These are phyloP conservation scores for Podospora conica DNA, from an alignment of 495 filamentous ascomycete genomes.

Conservation along the genomic window DNA sequence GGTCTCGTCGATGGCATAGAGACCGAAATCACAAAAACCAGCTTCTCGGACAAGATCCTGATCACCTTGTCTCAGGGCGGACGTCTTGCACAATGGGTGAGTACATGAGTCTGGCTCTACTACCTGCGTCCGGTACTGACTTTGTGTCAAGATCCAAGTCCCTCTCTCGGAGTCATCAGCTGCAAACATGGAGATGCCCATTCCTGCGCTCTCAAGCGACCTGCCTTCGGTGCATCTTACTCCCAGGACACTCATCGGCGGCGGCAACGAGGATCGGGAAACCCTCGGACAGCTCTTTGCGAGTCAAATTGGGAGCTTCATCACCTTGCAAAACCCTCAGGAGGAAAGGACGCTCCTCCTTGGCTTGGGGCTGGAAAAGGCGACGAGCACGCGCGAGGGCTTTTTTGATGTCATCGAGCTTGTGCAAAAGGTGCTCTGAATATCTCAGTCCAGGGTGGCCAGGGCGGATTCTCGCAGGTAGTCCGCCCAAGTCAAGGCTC, in stretches of 20 bases:
- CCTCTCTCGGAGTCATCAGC: conserved; percentile 66
- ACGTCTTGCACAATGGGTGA: conserved; percentile 85
- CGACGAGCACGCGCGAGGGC: conserved; percentile 56
- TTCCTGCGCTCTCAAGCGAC: conserved; percentile 50
- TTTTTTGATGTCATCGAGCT: conserved; percentile 83
- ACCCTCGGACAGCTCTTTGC: conserved; percentile 81
- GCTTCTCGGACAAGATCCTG: conserved; percentile 88
- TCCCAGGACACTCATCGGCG: conserved; percentile 84
- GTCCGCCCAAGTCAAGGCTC: background rate
- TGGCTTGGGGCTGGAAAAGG: conserved; percentile 68
- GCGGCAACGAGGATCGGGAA: conserved; percentile 69
- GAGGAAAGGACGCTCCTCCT: conserved; percentile 77
- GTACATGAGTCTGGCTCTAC: conserved; percentile 15
- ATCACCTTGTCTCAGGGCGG: conserved; percentile 84
- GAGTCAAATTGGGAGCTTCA: conserved; percentile 76
- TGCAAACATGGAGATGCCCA: conserved; percentile 47
- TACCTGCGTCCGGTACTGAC: background rate
- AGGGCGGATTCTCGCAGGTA: too few species aligned
- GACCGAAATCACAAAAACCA: conserved; percentile 65
- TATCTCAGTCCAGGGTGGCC: background rate
- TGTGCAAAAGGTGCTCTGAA: conserved; percentile 52
- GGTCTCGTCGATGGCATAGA: conserved; percentile 58
- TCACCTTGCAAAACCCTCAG: conserved; percentile 62
- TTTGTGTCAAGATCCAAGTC: conserved; percentile 66
- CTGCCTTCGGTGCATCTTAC: conserved; percentile 77